A percentile compares a stretch with the other conserved stretches of the same genome.
Conservation (phyloP, 2,329 filamentous ascomycete genomes). For the Gremmenia infestans region DNA sequence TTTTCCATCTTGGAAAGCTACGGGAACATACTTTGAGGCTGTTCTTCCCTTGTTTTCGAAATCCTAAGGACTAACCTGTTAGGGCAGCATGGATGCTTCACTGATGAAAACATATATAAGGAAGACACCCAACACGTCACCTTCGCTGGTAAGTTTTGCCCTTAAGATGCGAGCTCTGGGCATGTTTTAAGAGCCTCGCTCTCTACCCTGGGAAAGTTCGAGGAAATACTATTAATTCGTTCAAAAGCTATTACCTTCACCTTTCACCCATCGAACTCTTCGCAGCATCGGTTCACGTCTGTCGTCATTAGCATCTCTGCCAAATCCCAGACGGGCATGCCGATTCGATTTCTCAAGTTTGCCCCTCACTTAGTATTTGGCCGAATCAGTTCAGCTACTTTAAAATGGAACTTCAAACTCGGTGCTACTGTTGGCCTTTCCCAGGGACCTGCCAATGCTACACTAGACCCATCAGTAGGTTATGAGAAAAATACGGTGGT, state of each 20-base stretch:
- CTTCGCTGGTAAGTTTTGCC: slow-evolving; percentile 31
- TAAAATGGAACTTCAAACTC: slow-evolving; percentile 24
- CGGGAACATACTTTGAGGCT: too few relatives aligned
- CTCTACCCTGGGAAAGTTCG: too few relatives aligned
- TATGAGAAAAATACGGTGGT: slow-evolving; percentile 20
- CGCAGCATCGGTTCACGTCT: slow-evolving; percentile 42
- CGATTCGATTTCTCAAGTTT: slow-evolving; percentile 42
- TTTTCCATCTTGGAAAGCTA: too few relatives aligned
- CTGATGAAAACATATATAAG: slow-evolving; percentile 39
- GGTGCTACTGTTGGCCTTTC: slow-evolving; percentile 38
- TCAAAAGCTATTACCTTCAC: slow-evolving; percentile 40
- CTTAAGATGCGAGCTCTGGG: neutral
- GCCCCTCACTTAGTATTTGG: slow-evolving; percentile 44
- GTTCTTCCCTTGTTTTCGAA: too few relatives aligned
- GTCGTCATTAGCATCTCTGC: slow-evolving; percentile 40
- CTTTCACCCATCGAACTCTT: slow-evolving; percentile 41
- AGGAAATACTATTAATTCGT: neutral
- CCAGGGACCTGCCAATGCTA: slow-evolving; percentile 32
- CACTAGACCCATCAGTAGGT: slow-evolving; percentile 10
- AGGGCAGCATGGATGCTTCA: slow-evolving; percentile 42
- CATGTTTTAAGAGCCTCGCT: neutral
- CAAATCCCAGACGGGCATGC: slow-evolving; percentile 22
- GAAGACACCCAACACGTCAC: slow-evolving; percentile 39
- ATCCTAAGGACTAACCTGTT: too few relatives aligned
- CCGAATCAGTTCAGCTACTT: slow-evolving; percentile 14